Evolutionary conservation across 805 yeast species (phyloP), one percentile per base, ranked within the genome.

Genomic region (Wickerhamiella bombiphila): DNA sequence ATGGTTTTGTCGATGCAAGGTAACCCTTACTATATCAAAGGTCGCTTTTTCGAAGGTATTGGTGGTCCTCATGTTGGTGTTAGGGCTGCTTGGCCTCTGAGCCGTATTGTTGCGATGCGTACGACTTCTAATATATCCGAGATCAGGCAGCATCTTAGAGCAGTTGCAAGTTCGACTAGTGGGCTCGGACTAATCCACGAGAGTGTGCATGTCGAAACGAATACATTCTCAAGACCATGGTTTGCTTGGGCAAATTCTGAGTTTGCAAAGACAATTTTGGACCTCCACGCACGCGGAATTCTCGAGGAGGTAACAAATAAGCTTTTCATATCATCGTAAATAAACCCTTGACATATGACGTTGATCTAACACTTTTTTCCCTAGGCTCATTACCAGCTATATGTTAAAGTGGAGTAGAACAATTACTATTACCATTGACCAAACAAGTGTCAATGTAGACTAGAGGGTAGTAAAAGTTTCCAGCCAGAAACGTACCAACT

Each of bases 211-310:
- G 93, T 82, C 7, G 66, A 75, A 47, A 59, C 66, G 4, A 36
- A 41, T n/a, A 61, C 61, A 2, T 85, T 57, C 53, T 80, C 94
- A 0, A 62, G 95, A 42, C 71, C 91, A 2, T 83, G 95, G 95
- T 85, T 85, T 61, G 78, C 93, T 4, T 83, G 95, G 95, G 80
- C 93, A 48, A 83, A 83, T 53, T 74, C 93, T 1, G 94, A 85
- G 57, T 81, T 83, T 59, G 94, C 85, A 16, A 80, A 80, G 56
- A 77, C 93, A 1, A 76, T 83, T n/a, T 55, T 83, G 33, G 77
- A 81, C 49, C 59, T 83, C 43, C 85, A 88, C 2, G 59, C 66
- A 41, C 61, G 79, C 5, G 47, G 48, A 2, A 36, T 46, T 13
- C 42, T 48, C 7, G 30, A 30, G 18, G 36, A 39, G 29, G 49